Evolutionary conservation across 2,329 filamentous ascomycete species (phyloP).

Genomic region (Nemania abortiva): DNA sequence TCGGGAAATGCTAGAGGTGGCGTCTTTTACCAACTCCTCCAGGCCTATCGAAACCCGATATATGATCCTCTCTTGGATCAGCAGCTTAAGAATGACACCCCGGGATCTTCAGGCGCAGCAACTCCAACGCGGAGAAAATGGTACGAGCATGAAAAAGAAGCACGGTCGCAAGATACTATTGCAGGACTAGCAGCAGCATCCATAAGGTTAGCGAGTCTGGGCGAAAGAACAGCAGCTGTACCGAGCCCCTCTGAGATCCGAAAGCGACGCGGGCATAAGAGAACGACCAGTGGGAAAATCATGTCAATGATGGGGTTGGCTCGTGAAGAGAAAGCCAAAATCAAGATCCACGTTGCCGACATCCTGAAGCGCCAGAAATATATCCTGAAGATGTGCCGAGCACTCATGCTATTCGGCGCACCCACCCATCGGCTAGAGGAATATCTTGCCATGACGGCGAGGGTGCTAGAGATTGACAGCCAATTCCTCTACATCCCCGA

Average conservation of each 20-base stretch:
- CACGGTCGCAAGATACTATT: constrained; percentile 57
- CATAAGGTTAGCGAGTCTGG: constrained; percentile 42
- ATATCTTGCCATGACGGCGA: constrained; percentile 87
- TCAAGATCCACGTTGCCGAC: constrained; percentile 64
- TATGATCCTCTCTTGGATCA: constrained; percentile 37
- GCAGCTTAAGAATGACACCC: constrained; percentile 39
- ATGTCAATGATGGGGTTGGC: constrained; percentile 51
- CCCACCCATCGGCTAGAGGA: constrained; percentile 90
- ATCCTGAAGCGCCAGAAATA: constrained; percentile 85
- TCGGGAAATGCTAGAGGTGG: constrained; percentile 37
- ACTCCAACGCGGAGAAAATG: constrained; percentile 58
- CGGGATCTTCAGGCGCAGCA: constrained; percentile 52
- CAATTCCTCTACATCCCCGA: constrained; percentile 90
- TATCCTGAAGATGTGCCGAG: constrained; percentile 82
- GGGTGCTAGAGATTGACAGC: constrained; percentile 86
- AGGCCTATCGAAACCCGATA: constrained; percentile 39
- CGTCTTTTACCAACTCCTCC: constrained; percentile 46
- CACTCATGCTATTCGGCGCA: constrained; percentile 88
- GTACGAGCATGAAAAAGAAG: constrained; percentile 54
- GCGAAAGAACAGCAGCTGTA: constrained; percentile 33
- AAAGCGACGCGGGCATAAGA: constrained; percentile 51
- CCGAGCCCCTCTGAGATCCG: constrained; percentile 36
- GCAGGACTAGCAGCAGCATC: constrained; percentile 55
- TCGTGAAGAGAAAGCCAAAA: constrained; percentile 56
- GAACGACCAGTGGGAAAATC: constrained; percentile 50